Conservation (phyloP, 306 rosid genomes). For the Calophaca sinica region DNA sequence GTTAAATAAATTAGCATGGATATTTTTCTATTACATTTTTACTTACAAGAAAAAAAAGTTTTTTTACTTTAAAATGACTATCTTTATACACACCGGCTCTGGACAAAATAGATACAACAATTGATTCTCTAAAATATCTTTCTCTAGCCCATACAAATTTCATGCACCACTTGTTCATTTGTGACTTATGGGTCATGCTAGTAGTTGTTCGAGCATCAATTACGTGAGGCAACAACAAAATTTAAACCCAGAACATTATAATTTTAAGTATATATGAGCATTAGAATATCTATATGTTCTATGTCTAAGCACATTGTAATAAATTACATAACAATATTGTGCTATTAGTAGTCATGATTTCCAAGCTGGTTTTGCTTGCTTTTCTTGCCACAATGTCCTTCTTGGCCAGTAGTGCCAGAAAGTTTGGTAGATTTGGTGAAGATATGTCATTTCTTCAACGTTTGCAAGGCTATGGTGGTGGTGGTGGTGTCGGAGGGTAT, state of each 20-base stretch:
- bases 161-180: not conserved
- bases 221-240: conserved; percentile 34
- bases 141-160: not conserved
- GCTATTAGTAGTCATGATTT: conserved; percentile 36
- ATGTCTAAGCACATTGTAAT: not conserved
- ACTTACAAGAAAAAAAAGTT: too few species aligned
- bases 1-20: too few species aligned
- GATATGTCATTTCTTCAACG: conserved; percentile 41
- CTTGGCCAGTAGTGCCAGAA: conserved; percentile 45
- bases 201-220: conserved; percentile 47
- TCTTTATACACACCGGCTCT: too few species aligned
- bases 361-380: conserved; percentile 52
- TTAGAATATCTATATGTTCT: conserved; percentile 20
- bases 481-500: conserved; percentile 18
- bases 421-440: conserved; percentile 42
- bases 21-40: too few species aligned
- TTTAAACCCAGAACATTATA: conserved; percentile 24
- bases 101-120: too few species aligned
- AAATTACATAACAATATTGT: not conserved
- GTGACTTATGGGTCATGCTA: not conserved
- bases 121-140: not conserved
- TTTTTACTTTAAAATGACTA: too few species aligned
- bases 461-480: conserved; percentile 44
- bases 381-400: conserved; percentile 43
- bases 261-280: not conserved